These are phyloP conservation scores for Solanum lignicaule DNA, from an alignment of 257 asterid species.

Conservation along the genomic window DNA sequence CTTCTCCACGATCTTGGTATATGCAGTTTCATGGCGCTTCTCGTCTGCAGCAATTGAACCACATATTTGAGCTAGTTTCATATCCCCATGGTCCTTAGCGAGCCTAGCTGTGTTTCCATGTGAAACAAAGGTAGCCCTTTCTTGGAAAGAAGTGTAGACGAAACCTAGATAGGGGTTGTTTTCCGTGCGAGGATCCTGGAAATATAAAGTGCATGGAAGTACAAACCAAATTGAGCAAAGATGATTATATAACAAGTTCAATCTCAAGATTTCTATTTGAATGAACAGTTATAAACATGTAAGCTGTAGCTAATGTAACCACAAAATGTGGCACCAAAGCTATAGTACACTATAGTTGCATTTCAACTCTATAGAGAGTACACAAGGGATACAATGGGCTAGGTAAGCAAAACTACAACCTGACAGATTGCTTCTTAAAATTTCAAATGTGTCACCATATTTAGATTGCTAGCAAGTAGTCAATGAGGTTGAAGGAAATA, in stretches of 20 bases:
- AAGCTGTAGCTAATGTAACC: not conserved
- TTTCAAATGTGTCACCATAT: not conserved
- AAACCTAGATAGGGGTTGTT: slow-evolving; percentile 83
- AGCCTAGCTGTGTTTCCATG: slow-evolving; percentile 82
- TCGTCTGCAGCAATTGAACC: slow-evolving; percentile 75
- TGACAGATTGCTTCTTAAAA: not conserved
- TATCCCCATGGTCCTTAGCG: slow-evolving; percentile 62
- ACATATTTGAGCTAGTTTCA: slow-evolving; percentile 64
- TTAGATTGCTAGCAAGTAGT: not conserved
- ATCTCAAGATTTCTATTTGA: not conserved
- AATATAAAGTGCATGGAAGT: not conserved
- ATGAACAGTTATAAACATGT: not conserved
- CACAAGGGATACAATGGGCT: not conserved
- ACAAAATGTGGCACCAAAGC: not conserved
- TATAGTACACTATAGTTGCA: not conserved
- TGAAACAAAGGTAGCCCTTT: slow-evolving; percentile 69
- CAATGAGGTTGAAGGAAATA: not conserved
- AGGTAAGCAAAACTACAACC: not conserved
- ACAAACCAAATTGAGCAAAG: not conserved
- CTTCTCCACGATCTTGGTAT: slow-evolving; percentile 59
- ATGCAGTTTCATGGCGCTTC: slow-evolving; percentile 80
- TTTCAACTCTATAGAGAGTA: not conserved
- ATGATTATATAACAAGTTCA: not conserved
- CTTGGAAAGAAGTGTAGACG: slow-evolving; percentile 72
- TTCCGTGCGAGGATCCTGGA: slow-evolving; percentile 72